Evolutionary conservation across 192 early-diverging fungal genomes (phyloP).

Genomic region (Gonapodya prolifera): DNA sequence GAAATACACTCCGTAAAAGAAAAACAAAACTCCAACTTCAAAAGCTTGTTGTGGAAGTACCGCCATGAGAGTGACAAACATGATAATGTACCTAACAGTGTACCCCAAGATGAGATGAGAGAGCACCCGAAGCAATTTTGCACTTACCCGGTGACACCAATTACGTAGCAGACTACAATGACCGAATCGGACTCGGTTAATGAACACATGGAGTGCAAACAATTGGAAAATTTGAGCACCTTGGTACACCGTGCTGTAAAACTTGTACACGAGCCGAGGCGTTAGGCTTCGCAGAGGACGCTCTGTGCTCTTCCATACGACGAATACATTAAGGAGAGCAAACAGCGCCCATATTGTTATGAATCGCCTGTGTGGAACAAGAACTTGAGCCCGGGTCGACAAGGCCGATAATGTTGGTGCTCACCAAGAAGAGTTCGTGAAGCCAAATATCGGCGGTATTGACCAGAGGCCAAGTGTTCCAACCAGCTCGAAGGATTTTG

Average conservation of each 20-base stretch:
- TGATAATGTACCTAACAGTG: neutral
- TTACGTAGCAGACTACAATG: neutral
- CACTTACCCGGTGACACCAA: neutral
- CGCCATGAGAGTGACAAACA: neutral
- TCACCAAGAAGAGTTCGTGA: neutral
- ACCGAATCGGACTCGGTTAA: too few relatives aligned
- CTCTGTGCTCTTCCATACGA: neutral
- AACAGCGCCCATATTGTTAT: neutral
- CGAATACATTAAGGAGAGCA: neutral
- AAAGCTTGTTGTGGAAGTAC: neutral
- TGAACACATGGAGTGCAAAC: neutral
- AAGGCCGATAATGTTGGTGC: too few relatives aligned
- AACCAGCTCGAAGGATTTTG: neutral
- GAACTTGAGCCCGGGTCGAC: too few relatives aligned
- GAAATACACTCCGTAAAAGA: conserved; percentile 4
- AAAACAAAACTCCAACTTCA: neutral
- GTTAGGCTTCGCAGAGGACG: neutral
- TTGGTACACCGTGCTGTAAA: neutral
- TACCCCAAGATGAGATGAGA: neutral
- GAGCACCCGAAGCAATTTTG: neutral
- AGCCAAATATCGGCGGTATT: neutral
- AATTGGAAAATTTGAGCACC: neutral
- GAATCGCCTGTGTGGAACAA: neutral
- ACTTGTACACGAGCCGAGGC: conserved; percentile 2
- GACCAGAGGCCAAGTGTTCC: neutral